These are phyloP conservation scores for Cryptococcus floricola DNA, from an alignment of 1,284 basidiomycete species.

Conservation along the genomic window DNA sequence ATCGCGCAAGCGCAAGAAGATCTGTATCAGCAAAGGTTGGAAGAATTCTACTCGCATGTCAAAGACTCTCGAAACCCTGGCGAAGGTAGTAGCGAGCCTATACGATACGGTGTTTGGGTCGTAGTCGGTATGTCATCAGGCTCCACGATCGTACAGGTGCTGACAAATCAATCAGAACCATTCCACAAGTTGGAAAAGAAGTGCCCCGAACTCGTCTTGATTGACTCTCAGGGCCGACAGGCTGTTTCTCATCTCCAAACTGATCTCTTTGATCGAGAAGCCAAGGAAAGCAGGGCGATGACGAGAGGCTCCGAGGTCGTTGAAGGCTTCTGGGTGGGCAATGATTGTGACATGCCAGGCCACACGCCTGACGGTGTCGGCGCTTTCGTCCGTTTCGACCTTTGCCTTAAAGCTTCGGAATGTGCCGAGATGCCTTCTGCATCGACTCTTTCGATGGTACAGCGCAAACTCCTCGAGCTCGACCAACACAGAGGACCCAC, in stretches of 20 bases:
- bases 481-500: constrained; percentile 21
- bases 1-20: constrained; percentile 46
- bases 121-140: constrained; percentile 58
- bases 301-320: constrained; percentile 78
- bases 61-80: constrained; percentile 16
- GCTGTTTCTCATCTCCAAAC: constrained; percentile 47
- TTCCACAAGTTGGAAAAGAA: constrained; percentile 54
- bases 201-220: constrained; percentile 54
- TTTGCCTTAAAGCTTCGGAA: constrained; percentile 47
- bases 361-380: constrained; percentile 38
- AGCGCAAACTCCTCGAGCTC: constrained; percentile 31
- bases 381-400: constrained; percentile 33
- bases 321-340: constrained; percentile 56
- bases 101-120: constrained; percentile 82
- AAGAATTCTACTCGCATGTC: constrained; percentile 36
- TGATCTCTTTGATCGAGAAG: constrained; percentile 52
- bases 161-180: constrained; percentile 49
- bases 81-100: constrained; percentile 48
- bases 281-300: constrained; percentile 37
- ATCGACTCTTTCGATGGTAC: constrained; percentile 17
- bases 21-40: constrained; percentile 38
- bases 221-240: constrained; percentile 51
- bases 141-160: not conserved
- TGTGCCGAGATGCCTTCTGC: constrained; percentile 44
- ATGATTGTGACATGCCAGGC: constrained; percentile 48